Evolutionary conservation across 192 early-diverging fungal species (phyloP).

Genomic region (Geranomyces variabilis): DNA sequence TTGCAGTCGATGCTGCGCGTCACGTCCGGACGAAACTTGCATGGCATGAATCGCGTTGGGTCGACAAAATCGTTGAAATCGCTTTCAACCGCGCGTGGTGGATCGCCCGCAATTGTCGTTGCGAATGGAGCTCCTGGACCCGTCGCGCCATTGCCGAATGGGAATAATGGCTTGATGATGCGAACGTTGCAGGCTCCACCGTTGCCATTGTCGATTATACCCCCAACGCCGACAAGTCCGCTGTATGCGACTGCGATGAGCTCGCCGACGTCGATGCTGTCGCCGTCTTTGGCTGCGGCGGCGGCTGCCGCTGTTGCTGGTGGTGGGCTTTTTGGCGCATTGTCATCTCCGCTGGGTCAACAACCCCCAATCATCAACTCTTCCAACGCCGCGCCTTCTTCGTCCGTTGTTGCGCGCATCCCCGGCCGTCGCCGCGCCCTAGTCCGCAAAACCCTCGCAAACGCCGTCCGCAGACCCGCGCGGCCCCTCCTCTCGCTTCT

Average conservation of each 20-base stretch:
- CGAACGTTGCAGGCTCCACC: conserved; percentile 7
- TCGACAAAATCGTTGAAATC: conserved; percentile 21
- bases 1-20: conserved; percentile 34
- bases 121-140: not conserved
- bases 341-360: not conserved
- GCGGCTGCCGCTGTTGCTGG: too few species aligned
- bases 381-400: not conserved
- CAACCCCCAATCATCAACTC: too few species aligned
- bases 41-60: conserved; percentile 33
- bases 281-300: too few species aligned
- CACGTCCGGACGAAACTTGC: conserved; percentile 26
- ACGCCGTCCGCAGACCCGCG: conserved; percentile 10
- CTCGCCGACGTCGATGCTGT: too few species aligned
- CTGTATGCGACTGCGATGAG: not conserved
- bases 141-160: not conserved
- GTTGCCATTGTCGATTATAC: not conserved
- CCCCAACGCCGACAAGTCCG: not conserved
- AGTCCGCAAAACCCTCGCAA: conserved; percentile 10
- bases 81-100: not conserved
- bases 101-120: not conserved
- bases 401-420: not conserved
- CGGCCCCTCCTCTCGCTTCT: conserved; percentile 15
- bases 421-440: conserved; percentile 18
- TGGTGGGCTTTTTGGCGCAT: too few species aligned
- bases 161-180: conserved; percentile 11